These are phyloP conservation scores for Lactifluus hygrophoroides DNA, from an alignment of 768 basidiomycete species.

Conservation along the genomic window DNA sequence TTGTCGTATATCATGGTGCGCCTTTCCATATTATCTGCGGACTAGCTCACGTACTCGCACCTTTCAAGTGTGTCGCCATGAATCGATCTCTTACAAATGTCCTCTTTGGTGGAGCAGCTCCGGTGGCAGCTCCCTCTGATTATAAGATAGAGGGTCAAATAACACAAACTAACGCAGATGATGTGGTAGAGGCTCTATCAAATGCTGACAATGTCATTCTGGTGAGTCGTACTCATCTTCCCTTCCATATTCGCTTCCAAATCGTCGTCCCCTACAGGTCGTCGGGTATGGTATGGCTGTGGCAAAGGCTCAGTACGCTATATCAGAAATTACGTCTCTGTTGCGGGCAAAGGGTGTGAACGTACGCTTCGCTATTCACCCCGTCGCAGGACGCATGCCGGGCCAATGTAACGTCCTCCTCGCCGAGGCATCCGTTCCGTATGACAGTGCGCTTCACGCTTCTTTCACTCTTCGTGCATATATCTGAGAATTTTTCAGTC, in stretches of 20 bases:
- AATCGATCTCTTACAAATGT: slow-evolving; percentile 81
- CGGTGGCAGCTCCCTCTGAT: slow-evolving; percentile 39
- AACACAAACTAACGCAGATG: slow-evolving; percentile 70
- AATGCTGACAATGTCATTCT: slow-evolving; percentile 82
- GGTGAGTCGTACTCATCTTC: slow-evolving; percentile 29
- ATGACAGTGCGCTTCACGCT: slow-evolving; percentile 53
- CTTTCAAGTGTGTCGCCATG: slow-evolving; percentile 80
- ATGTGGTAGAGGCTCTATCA: slow-evolving; percentile 66
- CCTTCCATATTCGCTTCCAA: not conserved
- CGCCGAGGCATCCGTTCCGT: slow-evolving; percentile 85
- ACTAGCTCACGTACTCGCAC: slow-evolving; percentile 7
- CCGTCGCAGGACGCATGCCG: slow-evolving; percentile 89
- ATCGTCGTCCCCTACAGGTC: slow-evolving; percentile 35
- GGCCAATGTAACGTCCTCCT: slow-evolving; percentile 90
- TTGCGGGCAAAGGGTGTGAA: slow-evolving; percentile 67
- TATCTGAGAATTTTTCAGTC: slow-evolving; percentile 35
- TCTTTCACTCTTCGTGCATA: not conserved
- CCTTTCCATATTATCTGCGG: not conserved
- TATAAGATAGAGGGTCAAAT: slow-evolving; percentile 80
- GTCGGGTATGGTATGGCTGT: slow-evolving; percentile 91
- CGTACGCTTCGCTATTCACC: slow-evolving; percentile 82
- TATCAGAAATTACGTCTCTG: slow-evolving; percentile 65
- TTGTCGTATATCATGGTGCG: slow-evolving; percentile 88
- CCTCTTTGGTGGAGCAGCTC: slow-evolving; percentile 77
- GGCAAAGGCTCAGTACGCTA: slow-evolving; percentile 76